Conservation (phyloP, 495 filamentous ascomycete genomes). For the Zalerion maritima region DNA sequence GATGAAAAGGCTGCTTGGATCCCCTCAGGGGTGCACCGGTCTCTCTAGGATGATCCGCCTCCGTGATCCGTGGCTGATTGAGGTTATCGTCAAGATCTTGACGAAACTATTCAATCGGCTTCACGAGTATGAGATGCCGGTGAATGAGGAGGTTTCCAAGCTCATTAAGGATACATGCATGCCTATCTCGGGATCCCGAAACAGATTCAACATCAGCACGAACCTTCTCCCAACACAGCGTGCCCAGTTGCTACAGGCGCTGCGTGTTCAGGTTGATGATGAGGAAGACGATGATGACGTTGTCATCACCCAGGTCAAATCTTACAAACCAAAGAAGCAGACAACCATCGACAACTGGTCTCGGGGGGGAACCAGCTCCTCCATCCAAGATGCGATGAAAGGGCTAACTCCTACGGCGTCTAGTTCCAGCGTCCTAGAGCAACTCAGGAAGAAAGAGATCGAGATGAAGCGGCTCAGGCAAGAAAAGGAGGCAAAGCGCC, state of each 20-base stretch:
- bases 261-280: too few relatives aligned
- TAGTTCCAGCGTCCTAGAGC: too few relatives aligned
- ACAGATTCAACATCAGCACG: conserved; percentile 45
- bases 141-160: conserved; percentile 43
- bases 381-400: too few relatives aligned
- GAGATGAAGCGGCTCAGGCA: conserved; percentile 23
- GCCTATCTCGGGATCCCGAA: conserved; percentile 9
- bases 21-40: conserved; percentile 50
- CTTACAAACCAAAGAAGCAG: conserved; percentile 41
- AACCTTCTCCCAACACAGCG: conserved; percentile 64
- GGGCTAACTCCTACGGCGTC: too few relatives aligned
- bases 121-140: conserved; percentile 50
- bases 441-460: conserved; percentile 9
- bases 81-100: conserved; percentile 47
- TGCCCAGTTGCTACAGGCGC: conserved; percentile 62
- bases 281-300: conserved; percentile 44
- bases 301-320: conserved; percentile 20
- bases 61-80: conserved; percentile 68
- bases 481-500: conserved; percentile 10
- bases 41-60: conserved; percentile 75
- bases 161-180: conserved; percentile 45
- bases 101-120: conserved; percentile 58
- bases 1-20: conserved; percentile 41
- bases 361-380: conserved; percentile 26
- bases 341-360: conserved; percentile 52